Evolutionary conservation across 306 rosid species (phyloP), one percentile per base, ranked within the genome.

Genomic region (Crotalaria pallida): DNA sequence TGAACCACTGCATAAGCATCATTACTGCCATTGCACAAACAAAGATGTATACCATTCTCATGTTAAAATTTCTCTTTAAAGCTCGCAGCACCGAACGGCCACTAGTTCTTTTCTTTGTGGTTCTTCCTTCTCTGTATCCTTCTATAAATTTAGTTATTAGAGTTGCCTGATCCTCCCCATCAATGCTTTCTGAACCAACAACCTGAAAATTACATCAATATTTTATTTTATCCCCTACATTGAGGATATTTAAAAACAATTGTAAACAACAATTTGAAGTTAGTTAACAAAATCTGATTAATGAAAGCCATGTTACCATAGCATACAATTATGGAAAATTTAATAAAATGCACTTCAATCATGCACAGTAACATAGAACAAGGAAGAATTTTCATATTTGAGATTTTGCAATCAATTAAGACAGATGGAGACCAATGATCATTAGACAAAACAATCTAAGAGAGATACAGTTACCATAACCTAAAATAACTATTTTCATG

Each of bases 101-200:
- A 1, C 84, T 74, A 7, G 84, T 64, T 74, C 41, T 38, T 36
- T 86, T 77, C 85, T 86, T 55, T 69, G 74, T 26, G 6, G 87
- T 87, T 80, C 84, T 87, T 70, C 99, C 99, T 71, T 89, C 96
- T 53, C 85, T 82, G 13, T 89, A 95, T 80, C 97, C 96, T 84
- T 84, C 87, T 1, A 95, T 51, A 63, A 95, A 89, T 67, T 71
- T 82, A 0, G 96, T 81, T 49, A 95, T 84, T 66, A 80, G 86
- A 11, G 91, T 83, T 63, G 86, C 96, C 33, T 87, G 91, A 75
- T 95, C 92, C 69, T 86, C 89, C 19, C 77, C 99, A 21, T 41
- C 67, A 18, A 91, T 80, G 77, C 82, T 84, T 80, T 95, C 96
- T 10, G 88, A 88, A 55, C 84, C 99, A 47, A 44, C 80, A 43